These are phyloP conservation scores for Rhizopogon salebrosus DNA, from an alignment of 768 basidiomycete genomes.

Conservation along the genomic window DNA sequence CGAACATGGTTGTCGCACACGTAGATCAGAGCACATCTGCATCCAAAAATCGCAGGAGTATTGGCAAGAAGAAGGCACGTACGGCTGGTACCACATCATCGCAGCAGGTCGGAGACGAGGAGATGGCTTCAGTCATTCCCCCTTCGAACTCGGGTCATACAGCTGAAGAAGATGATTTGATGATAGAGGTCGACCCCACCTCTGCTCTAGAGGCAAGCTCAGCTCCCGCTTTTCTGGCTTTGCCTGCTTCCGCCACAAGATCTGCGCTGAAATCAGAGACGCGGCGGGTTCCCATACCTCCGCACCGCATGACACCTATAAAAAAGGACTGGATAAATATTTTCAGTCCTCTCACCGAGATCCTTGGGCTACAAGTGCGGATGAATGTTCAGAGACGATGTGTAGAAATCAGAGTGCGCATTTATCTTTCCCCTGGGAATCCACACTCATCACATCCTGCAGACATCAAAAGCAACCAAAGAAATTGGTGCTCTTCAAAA, in stretches of 20 bases:
- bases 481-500: conserved; percentile 93
- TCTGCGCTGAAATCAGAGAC: conserved; percentile 72
- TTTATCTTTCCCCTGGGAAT: background rate
- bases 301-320: conserved; percentile 94
- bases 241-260: conserved; percentile 53
- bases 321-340: conserved; percentile 96
- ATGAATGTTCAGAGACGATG: conserved; percentile 91
- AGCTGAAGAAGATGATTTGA: conserved; percentile 54
- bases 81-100: conserved; percentile 8
- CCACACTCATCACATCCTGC: conserved; percentile 3
- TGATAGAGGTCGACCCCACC: conserved; percentile 51
- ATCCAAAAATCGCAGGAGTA: conserved; percentile 39
- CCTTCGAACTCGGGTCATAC: conserved; percentile 1
- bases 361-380: conserved; percentile 89
- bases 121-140: conserved; percentile 20
- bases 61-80: conserved; percentile 33
- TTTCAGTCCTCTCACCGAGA: conserved; percentile 93
- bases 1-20: conserved; percentile 38
- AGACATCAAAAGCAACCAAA: conserved; percentile 95
- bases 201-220: conserved; percentile 39
- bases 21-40: conserved; percentile 24
- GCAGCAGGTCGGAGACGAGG: conserved; percentile 22
- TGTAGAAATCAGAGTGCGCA: conserved; percentile 87
- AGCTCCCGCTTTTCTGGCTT: conserved; percentile 66
- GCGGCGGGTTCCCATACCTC: conserved; percentile 88